A percentile compares a stretch with the other conserved stretches of the same genome.
phyloP scores from a whole-genome alignment of 2,329 filamentous ascomycete genomes.

The Beauveria medogensis region DNA sequence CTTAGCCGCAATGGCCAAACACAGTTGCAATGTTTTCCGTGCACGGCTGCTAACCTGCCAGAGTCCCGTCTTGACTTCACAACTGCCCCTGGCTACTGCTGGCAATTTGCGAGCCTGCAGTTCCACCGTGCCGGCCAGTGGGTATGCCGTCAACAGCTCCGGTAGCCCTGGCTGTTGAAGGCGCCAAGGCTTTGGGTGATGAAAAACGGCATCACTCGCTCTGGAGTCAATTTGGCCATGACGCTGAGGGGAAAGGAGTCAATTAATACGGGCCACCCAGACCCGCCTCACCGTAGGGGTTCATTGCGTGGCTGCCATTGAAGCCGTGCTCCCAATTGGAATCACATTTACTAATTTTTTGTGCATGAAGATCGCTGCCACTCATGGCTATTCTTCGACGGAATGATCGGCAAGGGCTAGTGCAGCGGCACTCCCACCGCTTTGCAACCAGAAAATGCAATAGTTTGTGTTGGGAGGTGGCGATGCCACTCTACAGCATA shows the following conservation, averaged over 20 bases:
- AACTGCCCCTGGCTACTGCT: neutral
- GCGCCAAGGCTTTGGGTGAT: neutral
- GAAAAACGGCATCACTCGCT: neutral
- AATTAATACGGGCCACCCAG: neutral
- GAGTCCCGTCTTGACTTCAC: neutral
- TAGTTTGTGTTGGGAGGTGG: neutral
- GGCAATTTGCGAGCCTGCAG: neutral
- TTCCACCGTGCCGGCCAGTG: neutral
- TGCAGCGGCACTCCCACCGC: neutral
- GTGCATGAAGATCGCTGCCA: no score
- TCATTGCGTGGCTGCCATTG: neutral
- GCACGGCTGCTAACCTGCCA: neutral
- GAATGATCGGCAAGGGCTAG: neutral
- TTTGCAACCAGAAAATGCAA: neutral
- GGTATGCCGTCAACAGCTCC: neutral
- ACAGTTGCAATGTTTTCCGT: no score
- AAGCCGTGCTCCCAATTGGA: neutral
- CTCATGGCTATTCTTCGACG: neutral
- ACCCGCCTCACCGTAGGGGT: neutral
- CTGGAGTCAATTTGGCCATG: neutral
- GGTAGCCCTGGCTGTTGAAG: neutral
- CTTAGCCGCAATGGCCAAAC: neutral
- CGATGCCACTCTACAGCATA: neutral
- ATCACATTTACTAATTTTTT: no score
- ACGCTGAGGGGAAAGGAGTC: no score